Conservation (phyloP, 345 rosid species). For the Populus pruinosa region DNA sequence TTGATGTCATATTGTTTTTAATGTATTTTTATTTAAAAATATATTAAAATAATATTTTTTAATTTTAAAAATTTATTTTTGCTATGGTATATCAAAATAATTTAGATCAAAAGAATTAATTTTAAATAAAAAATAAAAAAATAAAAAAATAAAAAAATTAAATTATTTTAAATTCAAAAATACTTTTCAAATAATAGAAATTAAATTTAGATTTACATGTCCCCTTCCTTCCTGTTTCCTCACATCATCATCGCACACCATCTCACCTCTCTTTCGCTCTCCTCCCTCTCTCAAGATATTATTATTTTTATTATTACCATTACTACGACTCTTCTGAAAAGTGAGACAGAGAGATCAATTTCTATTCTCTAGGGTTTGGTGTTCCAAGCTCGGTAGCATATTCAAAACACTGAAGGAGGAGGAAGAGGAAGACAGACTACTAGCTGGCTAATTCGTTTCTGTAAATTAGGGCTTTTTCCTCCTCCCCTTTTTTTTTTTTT, state of each 20-base stretch:
- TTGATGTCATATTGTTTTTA: too few species aligned
- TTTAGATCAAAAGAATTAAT: too few species aligned
- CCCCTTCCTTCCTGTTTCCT: background rate
- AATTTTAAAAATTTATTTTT: too few species aligned
- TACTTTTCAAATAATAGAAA: too few species aligned
- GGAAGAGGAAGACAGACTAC: background rate
- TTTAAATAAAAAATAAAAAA: too few species aligned
- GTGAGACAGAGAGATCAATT: background rate
- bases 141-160: too few species aligned
- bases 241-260: background rate
- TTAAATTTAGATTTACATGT: background rate
- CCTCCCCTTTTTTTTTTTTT: background rate
- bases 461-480: background rate
- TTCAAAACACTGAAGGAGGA: background rate
- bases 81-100: too few species aligned
- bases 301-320: background rate
- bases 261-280: background rate
- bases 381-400: background rate
- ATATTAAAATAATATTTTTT: too few species aligned
- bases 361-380: constrained; percentile 2
- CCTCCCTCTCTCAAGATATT: background rate
- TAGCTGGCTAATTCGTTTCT: background rate
- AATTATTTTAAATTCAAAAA: too few species aligned
- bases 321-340: background rate
- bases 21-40: too few species aligned